Evolutionary conservation across 768 basidiomycete genomes (phyloP).

Genomic region (Glaciozyma antarctica): DNA sequence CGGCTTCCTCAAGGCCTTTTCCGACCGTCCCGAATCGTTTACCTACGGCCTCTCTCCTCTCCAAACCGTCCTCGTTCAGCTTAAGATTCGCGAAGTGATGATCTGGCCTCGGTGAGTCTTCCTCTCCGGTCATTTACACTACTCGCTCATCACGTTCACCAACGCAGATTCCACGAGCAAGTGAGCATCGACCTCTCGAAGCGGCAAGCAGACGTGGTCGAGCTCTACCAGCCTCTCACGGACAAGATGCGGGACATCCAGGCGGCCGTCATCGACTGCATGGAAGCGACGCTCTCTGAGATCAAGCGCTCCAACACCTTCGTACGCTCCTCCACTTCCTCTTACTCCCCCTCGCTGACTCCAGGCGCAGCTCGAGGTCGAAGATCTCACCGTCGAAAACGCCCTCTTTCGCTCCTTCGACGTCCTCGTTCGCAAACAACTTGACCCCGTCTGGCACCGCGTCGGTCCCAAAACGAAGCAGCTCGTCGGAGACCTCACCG

Average conservation of each 20-base stretch:
- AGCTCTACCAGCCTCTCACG: slow-evolving; percentile 76
- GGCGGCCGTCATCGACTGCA: slow-evolving; percentile 81
- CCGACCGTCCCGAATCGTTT: slow-evolving; percentile 91
- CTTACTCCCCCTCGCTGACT: not conserved
- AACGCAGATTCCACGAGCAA: slow-evolving; percentile 73
- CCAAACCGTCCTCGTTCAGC: slow-evolving; percentile 82
- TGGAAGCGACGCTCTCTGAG: slow-evolving; percentile 79
- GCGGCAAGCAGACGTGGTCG: slow-evolving; percentile 80
- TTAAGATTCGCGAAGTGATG: slow-evolving; percentile 77
- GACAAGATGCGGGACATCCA: slow-evolving; percentile 87
- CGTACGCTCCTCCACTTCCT: slow-evolving; percentile 38
- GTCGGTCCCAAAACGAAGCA: slow-evolving; percentile 87
- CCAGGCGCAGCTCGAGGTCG: slow-evolving; percentile 71
- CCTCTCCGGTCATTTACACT: slow-evolving; percentile 17
- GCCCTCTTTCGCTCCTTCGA: slow-evolving; percentile 93
- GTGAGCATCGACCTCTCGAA: slow-evolving; percentile 73
- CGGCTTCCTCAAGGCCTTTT: slow-evolving; percentile 93
- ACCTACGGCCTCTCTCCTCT: slow-evolving; percentile 85
- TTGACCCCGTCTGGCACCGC: slow-evolving; percentile 94
- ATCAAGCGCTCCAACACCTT: slow-evolving; percentile 76
- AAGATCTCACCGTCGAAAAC: slow-evolving; percentile 83
- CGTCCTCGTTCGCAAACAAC: slow-evolving; percentile 69
- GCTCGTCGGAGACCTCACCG: slow-evolving; percentile 76
- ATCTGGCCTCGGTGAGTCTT: slow-evolving; percentile 71
- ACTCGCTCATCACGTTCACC: not conserved